phyloP scores from a whole-genome alignment of 148 eudicot species.

The Amaranthus cruentus region DNA sequence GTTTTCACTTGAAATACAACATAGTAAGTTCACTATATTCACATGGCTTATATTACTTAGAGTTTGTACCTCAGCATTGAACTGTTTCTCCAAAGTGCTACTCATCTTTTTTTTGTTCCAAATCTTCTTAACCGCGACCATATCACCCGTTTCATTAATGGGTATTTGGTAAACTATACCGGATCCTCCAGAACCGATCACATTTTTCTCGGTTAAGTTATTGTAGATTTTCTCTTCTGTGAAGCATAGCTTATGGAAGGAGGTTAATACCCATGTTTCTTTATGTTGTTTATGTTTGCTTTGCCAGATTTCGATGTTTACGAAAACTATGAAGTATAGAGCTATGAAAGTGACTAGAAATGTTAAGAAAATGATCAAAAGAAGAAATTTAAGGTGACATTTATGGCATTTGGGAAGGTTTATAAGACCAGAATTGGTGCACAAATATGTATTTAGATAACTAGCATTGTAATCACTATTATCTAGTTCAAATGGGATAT shows the following conservation, averaged over 20 bases:
- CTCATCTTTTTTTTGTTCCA: constrained; percentile 38
- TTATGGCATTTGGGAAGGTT: constrained; percentile 39
- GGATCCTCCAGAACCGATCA: constrained; percentile 71
- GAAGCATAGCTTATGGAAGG: constrained; percentile 52
- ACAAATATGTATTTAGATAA: constrained; percentile 50
- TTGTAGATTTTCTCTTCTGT: constrained; percentile 43
- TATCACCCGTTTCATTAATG: constrained; percentile 29
- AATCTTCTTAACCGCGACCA: constrained; percentile 57
- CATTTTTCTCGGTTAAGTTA: constrained; percentile 43
- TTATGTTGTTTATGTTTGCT: constrained; percentile 30
- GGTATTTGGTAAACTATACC: constrained; percentile 51
- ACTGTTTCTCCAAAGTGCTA: constrained; percentile 46
- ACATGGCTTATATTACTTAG: constrained; percentile 56
- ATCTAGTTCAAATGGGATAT: constrained; percentile 47
- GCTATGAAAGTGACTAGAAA: constrained; percentile 25
- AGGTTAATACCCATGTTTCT: constrained; percentile 47
- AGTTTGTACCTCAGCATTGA: constrained; percentile 55
- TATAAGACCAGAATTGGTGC: constrained; percentile 32
- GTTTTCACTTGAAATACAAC: constrained; percentile 61
- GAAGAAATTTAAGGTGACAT: constrained; percentile 32
- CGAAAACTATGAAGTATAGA: constrained; percentile 23
- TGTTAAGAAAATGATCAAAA: constrained; percentile 37
- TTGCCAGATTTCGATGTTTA: constrained; percentile 25
- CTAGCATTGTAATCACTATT: constrained; percentile 50
- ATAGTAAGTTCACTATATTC: constrained; percentile 76